Evolutionary conservation across 108 stramenopile genomes (phyloP).

Genomic region (Cylindrotheca closterium): DNA sequence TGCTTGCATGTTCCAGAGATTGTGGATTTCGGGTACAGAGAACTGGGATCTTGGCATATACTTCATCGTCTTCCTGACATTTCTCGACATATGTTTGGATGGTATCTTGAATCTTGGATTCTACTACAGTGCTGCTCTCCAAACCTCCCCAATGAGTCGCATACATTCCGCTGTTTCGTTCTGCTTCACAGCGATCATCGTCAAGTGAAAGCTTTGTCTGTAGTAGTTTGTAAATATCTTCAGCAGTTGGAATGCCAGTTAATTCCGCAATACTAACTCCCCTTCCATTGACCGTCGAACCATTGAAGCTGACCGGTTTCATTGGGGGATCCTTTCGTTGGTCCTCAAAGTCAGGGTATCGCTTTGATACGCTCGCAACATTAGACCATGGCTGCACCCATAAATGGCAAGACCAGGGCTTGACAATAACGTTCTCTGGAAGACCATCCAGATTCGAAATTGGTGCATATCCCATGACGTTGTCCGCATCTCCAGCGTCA

Average conservation of each 20-base stretch:
- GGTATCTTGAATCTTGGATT: constrained; percentile 12
- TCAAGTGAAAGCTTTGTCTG: constrained; percentile 8
- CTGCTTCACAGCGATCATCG: constrained; percentile 5
- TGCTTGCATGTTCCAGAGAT: constrained; percentile 36
- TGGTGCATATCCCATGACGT: constrained; percentile 37
- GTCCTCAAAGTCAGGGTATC: constrained; percentile 21
- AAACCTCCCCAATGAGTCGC: constrained; percentile 56
- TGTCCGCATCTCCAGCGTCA: constrained; percentile 47
- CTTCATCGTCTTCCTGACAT: constrained; percentile 35
- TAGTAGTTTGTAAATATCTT: neutral
- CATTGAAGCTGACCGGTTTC: neutral
- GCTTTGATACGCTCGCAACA: constrained; percentile 10
- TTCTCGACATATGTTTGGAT: constrained; percentile 13
- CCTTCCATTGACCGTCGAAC: neutral
- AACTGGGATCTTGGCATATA: constrained; percentile 3
- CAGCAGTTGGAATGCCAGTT: constrained; percentile 1
- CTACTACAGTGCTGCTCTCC: constrained; percentile 15
- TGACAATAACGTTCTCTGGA: neutral
- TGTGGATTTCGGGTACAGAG: constrained; percentile 17
- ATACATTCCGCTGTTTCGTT: constrained; percentile 42
- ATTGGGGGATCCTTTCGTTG: constrained; percentile 1
- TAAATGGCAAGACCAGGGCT: constrained; percentile 38
- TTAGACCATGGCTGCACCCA: constrained; percentile 33
- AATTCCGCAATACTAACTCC: neutral
- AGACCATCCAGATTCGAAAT: neutral